These are phyloP conservation scores for Nakaseomyces delphensis DNA, from an alignment of 1,139 yeast species.

Conservation along the genomic window DNA sequence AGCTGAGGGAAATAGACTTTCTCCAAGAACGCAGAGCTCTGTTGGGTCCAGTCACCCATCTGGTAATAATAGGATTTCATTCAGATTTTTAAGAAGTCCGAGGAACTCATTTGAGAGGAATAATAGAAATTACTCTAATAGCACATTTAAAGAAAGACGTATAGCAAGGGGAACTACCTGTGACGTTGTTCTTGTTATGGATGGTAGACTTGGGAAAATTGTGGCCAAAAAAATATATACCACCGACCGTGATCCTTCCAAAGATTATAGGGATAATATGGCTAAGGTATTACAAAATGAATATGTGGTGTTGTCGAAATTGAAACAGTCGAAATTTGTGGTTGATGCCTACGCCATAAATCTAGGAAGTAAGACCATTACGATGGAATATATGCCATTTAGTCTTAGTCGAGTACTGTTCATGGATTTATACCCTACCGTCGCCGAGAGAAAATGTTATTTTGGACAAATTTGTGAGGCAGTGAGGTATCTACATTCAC, in stretches of 20 bases:
- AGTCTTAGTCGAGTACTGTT: constrained; percentile 7
- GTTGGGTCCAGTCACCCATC: not conserved
- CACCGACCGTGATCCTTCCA: constrained; percentile 4
- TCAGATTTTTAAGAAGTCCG: not conserved
- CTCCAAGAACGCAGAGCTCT: not conserved
- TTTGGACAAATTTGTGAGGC: constrained; percentile 10
- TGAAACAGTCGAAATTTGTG: constrained; percentile 3
- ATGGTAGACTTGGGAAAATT: not conserved
- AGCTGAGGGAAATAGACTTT: too few relatives aligned
- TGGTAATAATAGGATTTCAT: not conserved
- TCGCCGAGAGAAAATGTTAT: constrained; percentile 9
- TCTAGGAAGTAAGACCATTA: constrained; percentile 3
- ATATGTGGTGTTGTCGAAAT: not conserved
- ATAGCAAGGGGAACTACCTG: constrained; percentile 2
- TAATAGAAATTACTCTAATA: not conserved
- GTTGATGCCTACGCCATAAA: constrained; percentile 7
- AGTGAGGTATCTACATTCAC: constrained; percentile 8
- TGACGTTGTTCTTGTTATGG: not conserved
- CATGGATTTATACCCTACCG: constrained; percentile 6
- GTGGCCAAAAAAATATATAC: constrained; percentile 2
- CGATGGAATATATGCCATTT: constrained; percentile 8
- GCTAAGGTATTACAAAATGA: not conserved
- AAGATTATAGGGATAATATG: constrained; percentile 2
- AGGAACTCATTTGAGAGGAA: not conserved
- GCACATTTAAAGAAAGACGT: not conserved